Evolutionary conservation across 1,284 basidiomycete species (phyloP), one percentile per base, ranked within the genome.

Genomic region (Malassezia obtusa): DNA sequence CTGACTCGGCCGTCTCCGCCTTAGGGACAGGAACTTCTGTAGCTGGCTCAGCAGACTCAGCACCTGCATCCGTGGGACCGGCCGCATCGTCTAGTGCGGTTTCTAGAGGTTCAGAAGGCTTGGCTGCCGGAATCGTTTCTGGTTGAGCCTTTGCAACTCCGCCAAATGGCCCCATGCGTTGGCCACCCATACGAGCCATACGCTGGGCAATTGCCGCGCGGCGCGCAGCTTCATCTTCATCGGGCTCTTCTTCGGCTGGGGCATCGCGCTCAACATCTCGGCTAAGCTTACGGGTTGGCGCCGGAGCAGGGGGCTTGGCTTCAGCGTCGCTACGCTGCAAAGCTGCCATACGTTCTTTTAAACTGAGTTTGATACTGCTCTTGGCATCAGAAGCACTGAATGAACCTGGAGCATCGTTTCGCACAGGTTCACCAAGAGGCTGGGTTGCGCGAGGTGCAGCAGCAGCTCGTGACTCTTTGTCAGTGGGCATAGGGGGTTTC

Each of bases 321-420:
- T 44, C 50, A 15, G 55, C 36, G 4, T 68, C 62, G 15, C 59
- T 58, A n/a, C 67, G 62, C 30, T 70, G 70, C 17, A 73, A 58
- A 6, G 70, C 70, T 9, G 70, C 69, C 70, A 73, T 73, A 24
- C 70, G 59, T 25, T 73, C 69, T 50, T 73, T 73, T 31, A 73
- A 50, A 32, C 64, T 67, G 64, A 71, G 65, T 53, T 71, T 69
- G 58, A 73, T 73, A 31, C 64, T 67, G 49, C 60, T 68, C 46
- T 68, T 57, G 2, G 70, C 70, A 49, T 73, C 70, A 0, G 59
- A 48, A 1, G 61, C 52, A 41, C 50, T 52, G 24, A 49, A 49
- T 3, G 43, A 45, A 14, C 45, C 45, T 12, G 22, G 36, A 19
- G 43, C 35, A 11, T 37, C 25, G n/a, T 40, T 39, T 10, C 40